phyloP scores from a whole-genome alignment of 257 asterid species.

The Avicennia marina region DNA sequence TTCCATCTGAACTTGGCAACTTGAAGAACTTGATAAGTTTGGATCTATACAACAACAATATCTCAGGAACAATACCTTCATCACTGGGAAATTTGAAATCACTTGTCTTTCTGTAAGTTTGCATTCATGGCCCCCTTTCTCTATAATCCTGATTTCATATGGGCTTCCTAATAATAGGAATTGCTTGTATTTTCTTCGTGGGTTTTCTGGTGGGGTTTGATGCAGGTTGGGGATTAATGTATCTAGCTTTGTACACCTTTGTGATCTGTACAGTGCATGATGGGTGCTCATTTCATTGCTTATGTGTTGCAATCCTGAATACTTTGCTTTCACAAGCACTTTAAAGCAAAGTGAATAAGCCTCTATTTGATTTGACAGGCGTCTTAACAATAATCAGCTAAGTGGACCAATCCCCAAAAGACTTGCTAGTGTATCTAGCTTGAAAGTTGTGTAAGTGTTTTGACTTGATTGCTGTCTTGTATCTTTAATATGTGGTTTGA shows the following conservation, averaged over 20 bases:
- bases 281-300: neutral
- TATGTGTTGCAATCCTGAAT: neutral
- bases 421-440: conserved; percentile 40
- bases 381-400: conserved; percentile 55
- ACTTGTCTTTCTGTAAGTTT: conserved; percentile 81
- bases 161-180: neutral
- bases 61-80: conserved; percentile 70
- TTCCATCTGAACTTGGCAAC: conserved; percentile 81
- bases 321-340: no score
- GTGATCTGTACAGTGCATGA: neutral
- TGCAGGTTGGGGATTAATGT: no score
- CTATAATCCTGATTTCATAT: neutral
- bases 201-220: no score
- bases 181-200: no score
- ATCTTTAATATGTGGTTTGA: neutral
- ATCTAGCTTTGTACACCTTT: neutral
- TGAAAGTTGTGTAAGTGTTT: conserved; percentile 68
- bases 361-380: conserved; percentile 34
- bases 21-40: conserved; percentile 83
- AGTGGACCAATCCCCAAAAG: conserved; percentile 52
- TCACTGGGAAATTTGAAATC: conserved; percentile 74
- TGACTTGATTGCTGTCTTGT: neutral
- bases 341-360: no score
- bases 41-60: conserved; percentile 91
- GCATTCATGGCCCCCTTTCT: neutral